Evolutionary conservation across 345 rosid species (phyloP), one percentile per base, ranked within the genome.

Genomic region (Citrus hindsii): DNA sequence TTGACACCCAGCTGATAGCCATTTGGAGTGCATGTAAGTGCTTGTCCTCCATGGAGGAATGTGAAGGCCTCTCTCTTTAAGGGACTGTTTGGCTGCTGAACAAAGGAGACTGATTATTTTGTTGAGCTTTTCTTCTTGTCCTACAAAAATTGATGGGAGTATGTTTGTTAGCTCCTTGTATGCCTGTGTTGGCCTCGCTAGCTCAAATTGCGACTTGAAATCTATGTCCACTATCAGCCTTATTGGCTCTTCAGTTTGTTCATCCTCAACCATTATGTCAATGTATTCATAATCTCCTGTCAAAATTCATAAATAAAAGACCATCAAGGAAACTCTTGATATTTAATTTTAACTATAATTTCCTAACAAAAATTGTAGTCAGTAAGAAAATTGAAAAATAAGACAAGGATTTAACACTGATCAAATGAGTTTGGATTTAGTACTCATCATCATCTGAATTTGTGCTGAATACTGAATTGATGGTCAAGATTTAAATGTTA

Each of bases 1-100:
- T 28, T 73, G 65, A 35, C 59, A 46, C 38, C 30, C 76, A 1
- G 58, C 7, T 18, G 85, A 80, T 4, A 83, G 81, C 92, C 92
- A 87, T 79, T 89, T 89, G 75, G 89, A 84, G 25, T 81, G 82
- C 92, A 89, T 86, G 87, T 87, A 87, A 13, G 77, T 9, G 33
- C 37, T 74, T 30, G 88, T 86, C 80, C 93, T 88, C 92, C 93
- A 90, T 5, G 93, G 93, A 2, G 93, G 93, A 27, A 90, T 59
- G 65, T 90, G 88, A 37, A 90, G 90, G 18, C 89, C 93, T 27
- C 82, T 77, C 63, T 88, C 89, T 56, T 56, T 80, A 6, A 88
- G 83, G 13, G 91, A 88, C 67, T 88, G 80, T 77, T 87, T 83
- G 25, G 91, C 89, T 8, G 90, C 89, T 3, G 84, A 76, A 79